phyloP scores from a whole-genome alignment of 164 flowering plant genomes.

The Hamamelis virginiana region DNA sequence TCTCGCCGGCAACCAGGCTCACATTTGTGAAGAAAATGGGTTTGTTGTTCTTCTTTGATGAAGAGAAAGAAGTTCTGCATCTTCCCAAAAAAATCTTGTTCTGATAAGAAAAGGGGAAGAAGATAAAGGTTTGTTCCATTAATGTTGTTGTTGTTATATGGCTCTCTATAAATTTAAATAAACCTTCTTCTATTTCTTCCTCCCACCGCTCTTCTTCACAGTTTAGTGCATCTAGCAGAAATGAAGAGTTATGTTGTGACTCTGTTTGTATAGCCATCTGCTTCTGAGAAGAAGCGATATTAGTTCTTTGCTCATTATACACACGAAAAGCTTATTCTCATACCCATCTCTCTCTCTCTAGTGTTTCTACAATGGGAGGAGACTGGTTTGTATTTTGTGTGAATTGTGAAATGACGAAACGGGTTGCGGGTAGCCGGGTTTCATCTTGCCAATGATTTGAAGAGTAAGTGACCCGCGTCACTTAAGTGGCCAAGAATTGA shows the following conservation, averaged over 20 bases:
- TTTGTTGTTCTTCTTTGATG: conserved; percentile 17
- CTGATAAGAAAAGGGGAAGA: conserved; percentile 26
- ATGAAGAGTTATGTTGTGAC: background rate
- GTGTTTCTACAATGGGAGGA: too few species aligned
- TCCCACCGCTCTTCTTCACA: conserved; percentile 37
- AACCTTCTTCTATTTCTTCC: conserved; percentile 23
- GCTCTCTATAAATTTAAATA: conserved; percentile 7
- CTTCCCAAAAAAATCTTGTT: conserved; percentile 53
- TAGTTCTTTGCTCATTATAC: conserved; percentile 19
- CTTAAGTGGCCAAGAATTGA: too few species aligned
- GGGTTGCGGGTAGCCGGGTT: too few species aligned
- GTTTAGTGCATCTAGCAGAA: conserved; percentile 33
- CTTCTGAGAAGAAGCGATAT: conserved; percentile 22
- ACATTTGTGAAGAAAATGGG: conserved; percentile 39
- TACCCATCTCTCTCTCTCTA: conserved; percentile 18
- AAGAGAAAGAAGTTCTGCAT: conserved; percentile 50
- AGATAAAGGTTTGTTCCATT: background rate
- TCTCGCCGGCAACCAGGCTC: too few species aligned
- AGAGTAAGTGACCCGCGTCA: too few species aligned
- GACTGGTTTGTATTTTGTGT: too few species aligned
- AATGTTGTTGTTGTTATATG: too few species aligned
- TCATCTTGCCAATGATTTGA: too few species aligned
- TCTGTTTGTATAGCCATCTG: conserved; percentile 28
- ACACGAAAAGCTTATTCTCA: conserved; percentile 11
- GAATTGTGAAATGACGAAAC: too few species aligned